Percentiles rank a stretch among this genome's conserved stretches.
Evolutionary conservation across 768 basidiomycete species (phyloP).

Genomic region (Pleurotus tuber-regium): DNA sequence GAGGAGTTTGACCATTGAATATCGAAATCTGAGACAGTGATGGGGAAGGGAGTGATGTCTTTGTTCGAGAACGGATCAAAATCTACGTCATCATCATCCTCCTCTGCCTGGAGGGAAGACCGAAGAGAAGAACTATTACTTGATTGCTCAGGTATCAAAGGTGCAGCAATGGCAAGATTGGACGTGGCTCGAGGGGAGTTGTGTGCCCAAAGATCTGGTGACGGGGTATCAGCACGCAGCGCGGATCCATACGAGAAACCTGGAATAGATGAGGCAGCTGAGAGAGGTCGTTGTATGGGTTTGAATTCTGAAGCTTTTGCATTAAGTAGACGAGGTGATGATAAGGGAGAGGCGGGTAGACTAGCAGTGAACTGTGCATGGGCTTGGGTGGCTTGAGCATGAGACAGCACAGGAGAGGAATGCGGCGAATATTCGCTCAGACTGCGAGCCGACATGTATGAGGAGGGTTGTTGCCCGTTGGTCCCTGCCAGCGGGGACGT

Average conservation of each 20-base stretch:
- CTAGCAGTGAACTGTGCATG: conserved; percentile 72
- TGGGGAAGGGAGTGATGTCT: conserved; percentile 56
- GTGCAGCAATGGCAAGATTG: conserved; percentile 90
- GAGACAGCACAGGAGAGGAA: conserved; percentile 63
- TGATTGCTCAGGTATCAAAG: conserved; percentile 72
- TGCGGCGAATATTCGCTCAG: conserved; percentile 55
- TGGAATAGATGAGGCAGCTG: conserved; percentile 66
- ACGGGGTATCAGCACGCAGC: conserved; percentile 75
- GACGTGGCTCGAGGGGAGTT: conserved; percentile 66
- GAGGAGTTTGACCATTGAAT: conserved; percentile 52
- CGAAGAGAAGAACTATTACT: conserved; percentile 65
- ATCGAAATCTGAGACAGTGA: conserved; percentile 63
- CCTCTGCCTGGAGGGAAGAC: conserved; percentile 56
- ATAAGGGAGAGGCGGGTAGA: conserved; percentile 79
- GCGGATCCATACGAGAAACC: conserved; percentile 35
- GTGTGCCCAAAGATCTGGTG: conserved; percentile 89
- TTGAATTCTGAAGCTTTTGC: conserved; percentile 91
- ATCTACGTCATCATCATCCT: conserved; percentile 76
- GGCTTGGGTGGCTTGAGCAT: conserved; percentile 51
- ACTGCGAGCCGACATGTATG: conserved; percentile 51
- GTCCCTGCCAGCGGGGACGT: conserved; percentile 73
- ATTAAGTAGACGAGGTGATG: conserved; percentile 81
- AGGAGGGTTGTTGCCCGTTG: conserved; percentile 36
- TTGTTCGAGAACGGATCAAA: conserved; percentile 72
- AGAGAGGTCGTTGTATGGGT: conserved; percentile 78